Evolutionary conservation across 1,139 yeast genomes (phyloP).

Genomic region (Geotrichum carabidarum): DNA sequence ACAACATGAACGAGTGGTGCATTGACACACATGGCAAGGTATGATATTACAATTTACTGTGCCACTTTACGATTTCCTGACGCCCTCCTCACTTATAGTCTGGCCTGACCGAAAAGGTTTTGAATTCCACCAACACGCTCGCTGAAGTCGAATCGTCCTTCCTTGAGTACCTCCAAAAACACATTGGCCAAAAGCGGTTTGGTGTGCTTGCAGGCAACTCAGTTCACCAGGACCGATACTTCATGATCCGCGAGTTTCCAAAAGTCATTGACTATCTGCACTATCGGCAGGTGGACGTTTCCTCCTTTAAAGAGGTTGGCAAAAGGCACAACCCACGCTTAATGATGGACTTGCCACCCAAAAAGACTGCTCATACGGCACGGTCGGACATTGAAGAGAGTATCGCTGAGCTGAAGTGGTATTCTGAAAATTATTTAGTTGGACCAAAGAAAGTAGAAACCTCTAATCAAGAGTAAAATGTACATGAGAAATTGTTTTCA

Average conservation of each 20-base stretch:
- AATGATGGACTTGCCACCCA: conserved; percentile 54
- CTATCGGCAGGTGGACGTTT: conserved; percentile 85
- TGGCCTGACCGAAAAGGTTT: conserved; percentile 71
- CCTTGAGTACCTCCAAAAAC: conserved; percentile 53
- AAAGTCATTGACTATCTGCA: conserved; percentile 55
- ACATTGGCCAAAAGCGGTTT: conserved; percentile 47
- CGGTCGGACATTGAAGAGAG: conserved; percentile 83
- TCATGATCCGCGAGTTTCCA: conserved; percentile 82
- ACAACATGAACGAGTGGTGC: conserved; percentile 84
- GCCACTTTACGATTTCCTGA: neutral
- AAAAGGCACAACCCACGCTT: conserved; percentile 68
- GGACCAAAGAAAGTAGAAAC: conserved; percentile 19
- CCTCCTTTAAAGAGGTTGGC: conserved; percentile 75
- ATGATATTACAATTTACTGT: conserved; percentile 15
- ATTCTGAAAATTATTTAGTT: conserved; percentile 51
- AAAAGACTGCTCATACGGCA: conserved; percentile 75
- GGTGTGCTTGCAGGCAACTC: conserved; percentile 88
- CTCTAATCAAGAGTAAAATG: no score
- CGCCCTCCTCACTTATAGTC: conserved; percentile 35
- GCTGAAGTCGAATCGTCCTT: conserved; percentile 61
- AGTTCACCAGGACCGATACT: conserved; percentile 84
- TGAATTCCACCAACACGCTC: conserved; percentile 51
- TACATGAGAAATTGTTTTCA: no score
- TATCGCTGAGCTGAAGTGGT: conserved; percentile 77
- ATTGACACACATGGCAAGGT: conserved; percentile 60